Evolutionary conservation across 2,329 filamentous ascomycete genomes (phyloP).

Genomic region (Myriosclerotinia curreyana): DNA sequence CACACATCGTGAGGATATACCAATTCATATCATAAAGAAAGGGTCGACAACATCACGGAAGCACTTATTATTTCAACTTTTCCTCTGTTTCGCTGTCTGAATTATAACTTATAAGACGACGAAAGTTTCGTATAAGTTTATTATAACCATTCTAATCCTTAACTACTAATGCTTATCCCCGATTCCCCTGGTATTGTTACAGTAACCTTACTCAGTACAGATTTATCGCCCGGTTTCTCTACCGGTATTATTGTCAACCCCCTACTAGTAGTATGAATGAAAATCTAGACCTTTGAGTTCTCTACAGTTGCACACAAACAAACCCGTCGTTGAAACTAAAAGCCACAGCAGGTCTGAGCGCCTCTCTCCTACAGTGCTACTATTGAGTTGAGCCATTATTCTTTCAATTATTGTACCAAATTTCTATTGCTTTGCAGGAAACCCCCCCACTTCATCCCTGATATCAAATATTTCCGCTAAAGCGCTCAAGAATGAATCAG

Average conservation of each 20-base stretch:
- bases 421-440: background rate
- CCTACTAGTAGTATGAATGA: background rate
- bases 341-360: slow-evolving; percentile 12
- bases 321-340: background rate
- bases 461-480: slow-evolving; percentile 1
- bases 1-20: background rate
- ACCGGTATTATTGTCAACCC: background rate
- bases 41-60: background rate
- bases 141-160: no score
- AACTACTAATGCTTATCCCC: no score
- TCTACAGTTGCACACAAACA: slow-evolving; percentile 2
- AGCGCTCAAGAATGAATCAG: slow-evolving; percentile 18
- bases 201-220: no score
- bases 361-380: slow-evolving; percentile 1
- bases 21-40: slow-evolving; percentile 1
- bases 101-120: no score
- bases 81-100: background rate
- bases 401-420: background rate
- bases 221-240: background rate
- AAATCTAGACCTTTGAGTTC: slow-evolving; percentile 1
- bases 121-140: no score
- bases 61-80: background rate
- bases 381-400: no score
- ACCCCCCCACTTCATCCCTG: slow-evolving; percentile 6
- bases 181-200: no score